Conservation (phyloP, 371 early-diverging fungal genomes). For the Coemansia sp. region DNA sequence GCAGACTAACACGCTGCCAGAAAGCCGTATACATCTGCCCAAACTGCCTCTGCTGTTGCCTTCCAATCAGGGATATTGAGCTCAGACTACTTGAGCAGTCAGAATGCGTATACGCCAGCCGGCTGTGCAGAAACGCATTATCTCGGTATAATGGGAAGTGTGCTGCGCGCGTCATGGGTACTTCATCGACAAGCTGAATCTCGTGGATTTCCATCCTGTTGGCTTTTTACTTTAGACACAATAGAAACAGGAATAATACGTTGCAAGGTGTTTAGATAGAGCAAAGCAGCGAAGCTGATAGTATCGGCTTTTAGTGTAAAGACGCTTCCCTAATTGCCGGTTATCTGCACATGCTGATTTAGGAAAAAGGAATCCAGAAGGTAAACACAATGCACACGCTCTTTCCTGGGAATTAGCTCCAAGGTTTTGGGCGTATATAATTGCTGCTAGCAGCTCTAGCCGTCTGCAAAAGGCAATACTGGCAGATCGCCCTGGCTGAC, state of each 20-base stretch:
- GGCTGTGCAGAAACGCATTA: neutral
- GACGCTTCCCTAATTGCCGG: neutral
- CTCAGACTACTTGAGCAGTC: constrained; percentile 8
- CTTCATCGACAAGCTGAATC: neutral
- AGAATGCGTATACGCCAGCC: neutral
- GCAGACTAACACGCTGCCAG: neutral
- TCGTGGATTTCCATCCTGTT: neutral
- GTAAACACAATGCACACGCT: too few species aligned
- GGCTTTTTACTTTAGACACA: neutral
- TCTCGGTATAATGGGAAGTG: neutral
- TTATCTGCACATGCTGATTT: neutral
- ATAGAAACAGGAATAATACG: too few species aligned
- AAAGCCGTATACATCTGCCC: neutral
- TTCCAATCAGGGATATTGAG: neutral
- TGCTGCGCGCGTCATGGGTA: neutral
- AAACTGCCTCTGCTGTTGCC: neutral
- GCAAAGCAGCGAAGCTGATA: too few species aligned
- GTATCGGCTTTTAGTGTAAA: neutral
- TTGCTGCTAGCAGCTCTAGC: neutral
- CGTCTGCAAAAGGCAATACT: neutral
- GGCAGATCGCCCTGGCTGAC: neutral
- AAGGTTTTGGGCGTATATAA: neutral
- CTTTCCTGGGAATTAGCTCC: too few species aligned
- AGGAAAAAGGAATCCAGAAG: neutral
- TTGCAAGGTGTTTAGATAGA: too few species aligned